Conservation (phyloP, 2,329 filamentous ascomycete species). For the Simplicillium sp. region DNA sequence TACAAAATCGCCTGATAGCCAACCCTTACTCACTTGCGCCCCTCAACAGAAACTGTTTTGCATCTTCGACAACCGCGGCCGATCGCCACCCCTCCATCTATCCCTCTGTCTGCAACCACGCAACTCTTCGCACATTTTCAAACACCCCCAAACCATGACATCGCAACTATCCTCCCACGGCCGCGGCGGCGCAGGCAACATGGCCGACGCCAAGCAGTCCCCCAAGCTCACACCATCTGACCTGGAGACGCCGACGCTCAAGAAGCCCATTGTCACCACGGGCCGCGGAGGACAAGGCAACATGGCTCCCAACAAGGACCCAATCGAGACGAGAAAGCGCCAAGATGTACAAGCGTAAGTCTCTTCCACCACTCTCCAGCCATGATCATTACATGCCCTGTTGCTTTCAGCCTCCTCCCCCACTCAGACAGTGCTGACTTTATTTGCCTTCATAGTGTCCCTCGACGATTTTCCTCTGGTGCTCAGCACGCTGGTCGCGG, state of each 20-base stretch:
- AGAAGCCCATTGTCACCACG: slow-evolving; percentile 76
- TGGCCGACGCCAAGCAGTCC: slow-evolving; percentile 43
- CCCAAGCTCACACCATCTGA: slow-evolving; percentile 50
- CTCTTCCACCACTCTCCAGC: slow-evolving; percentile 8
- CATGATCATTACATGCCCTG: too few relatives aligned
- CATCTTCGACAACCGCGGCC: too few relatives aligned
- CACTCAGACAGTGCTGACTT: slow-evolving; percentile 10
- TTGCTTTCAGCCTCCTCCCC: too few relatives aligned
- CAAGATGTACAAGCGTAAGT: slow-evolving; percentile 74
- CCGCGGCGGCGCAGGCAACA: slow-evolving; percentile 72
- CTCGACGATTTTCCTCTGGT: slow-evolving; percentile 46
- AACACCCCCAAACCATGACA: slow-evolving; percentile 22
- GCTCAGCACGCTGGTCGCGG: slow-evolving; percentile 63
- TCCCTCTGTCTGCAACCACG: background rate
- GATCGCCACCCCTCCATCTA: too few relatives aligned
- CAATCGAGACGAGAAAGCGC: slow-evolving; percentile 61
- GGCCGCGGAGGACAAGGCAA: slow-evolving; percentile 83
- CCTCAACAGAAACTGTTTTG: too few relatives aligned
- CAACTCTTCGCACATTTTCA: background rate
- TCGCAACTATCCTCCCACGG: slow-evolving; percentile 52
- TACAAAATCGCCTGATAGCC: too few relatives aligned
- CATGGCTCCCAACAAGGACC: slow-evolving; percentile 68
- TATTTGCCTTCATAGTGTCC: slow-evolving; percentile 34
- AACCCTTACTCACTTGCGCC: too few relatives aligned
- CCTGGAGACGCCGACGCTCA: slow-evolving; percentile 74